Percentiles rank a stretch among this genome's conserved stretches.
phyloP scores from a whole-genome alignment of 257 asterid genomes.

The Avicennia marina region DNA sequence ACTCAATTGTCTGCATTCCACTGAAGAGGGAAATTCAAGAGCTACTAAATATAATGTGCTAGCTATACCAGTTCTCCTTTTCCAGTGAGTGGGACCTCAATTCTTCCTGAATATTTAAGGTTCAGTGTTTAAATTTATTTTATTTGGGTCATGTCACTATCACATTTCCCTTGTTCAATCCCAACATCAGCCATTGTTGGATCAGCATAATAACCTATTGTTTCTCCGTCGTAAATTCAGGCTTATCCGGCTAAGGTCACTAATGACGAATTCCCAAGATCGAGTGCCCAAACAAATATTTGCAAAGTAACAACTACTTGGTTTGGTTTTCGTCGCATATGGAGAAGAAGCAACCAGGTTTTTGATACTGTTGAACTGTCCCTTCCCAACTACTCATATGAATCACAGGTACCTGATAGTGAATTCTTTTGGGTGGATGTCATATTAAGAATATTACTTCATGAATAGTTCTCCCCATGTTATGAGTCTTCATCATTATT shows the following conservation, averaged over 20 bases:
- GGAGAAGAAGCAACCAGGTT: constrained; percentile 72
- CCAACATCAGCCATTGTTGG: not conserved
- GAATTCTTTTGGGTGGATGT: not conserved
- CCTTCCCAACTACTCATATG: constrained; percentile 82
- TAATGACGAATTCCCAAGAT: constrained; percentile 33
- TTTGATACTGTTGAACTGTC: constrained; percentile 84
- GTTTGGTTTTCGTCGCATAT: constrained; percentile 86
- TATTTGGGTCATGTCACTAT: no score
- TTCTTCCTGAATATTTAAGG: not conserved
- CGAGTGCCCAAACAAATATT: constrained; percentile 59
- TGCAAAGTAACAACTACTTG: constrained; percentile 86
- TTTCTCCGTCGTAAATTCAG: constrained; percentile 29
- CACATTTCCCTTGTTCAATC: constrained; percentile 16
- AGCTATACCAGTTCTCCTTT: no score
- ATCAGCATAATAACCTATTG: constrained; percentile 20
- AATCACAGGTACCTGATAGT: constrained; percentile 62
- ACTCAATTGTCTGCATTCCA: no score
- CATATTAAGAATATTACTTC: not conserved
- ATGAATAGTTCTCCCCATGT: not conserved
- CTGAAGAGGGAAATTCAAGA: no score
- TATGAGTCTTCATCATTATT: constrained; percentile 9
- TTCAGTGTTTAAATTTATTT: not conserved
- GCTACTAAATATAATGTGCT: no score
- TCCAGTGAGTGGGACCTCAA: no score
- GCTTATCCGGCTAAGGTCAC: constrained; percentile 58